Conservation (phyloP, 345 rosid genomes). For the Jatropha curcas region DNA sequence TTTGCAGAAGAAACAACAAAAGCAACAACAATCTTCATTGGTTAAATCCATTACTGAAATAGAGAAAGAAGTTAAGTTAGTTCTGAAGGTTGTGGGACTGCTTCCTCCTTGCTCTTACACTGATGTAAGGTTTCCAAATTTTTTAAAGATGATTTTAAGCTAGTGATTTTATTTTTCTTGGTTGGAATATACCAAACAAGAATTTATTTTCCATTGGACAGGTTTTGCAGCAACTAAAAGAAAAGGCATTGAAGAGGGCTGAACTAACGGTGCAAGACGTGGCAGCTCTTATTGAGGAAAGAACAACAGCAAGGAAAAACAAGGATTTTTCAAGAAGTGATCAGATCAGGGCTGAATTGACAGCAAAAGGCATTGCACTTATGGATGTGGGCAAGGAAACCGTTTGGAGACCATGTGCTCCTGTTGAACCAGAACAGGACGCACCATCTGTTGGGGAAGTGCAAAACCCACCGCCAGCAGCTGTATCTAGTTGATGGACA, state of each 20-base stretch:
- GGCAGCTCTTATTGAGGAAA: constrained; percentile 49
- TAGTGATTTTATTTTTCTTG: background rate
- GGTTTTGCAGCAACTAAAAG: constrained; percentile 62
- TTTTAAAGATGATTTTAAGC: background rate
- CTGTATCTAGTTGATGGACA: constrained; percentile 7
- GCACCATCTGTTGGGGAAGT: background rate
- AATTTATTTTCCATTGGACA: constrained; percentile 14
- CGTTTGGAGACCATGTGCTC: constrained; percentile 80
- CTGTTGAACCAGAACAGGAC: constrained; percentile 22
- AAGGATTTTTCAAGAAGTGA: constrained; percentile 72
- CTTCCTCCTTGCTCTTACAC: constrained; percentile 47
- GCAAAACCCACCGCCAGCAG: background rate
- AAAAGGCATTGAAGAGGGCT: constrained; percentile 68
- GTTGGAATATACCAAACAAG: background rate
- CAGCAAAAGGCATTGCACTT: constrained; percentile 65
- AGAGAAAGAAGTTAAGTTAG: constrained; percentile 56
- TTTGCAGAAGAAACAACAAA: constrained; percentile 74
- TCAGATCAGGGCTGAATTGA: constrained; percentile 65
- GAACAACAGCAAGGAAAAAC: constrained; percentile 56
- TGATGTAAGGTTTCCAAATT: constrained; percentile 40
- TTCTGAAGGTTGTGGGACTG: constrained; percentile 66
- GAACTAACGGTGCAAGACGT: constrained; percentile 59
- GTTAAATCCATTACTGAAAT: constrained; percentile 60
- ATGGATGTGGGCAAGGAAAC: constrained; percentile 84
- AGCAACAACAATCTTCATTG: constrained; percentile 55